Conservation (phyloP, 2,329 filamentous ascomycete genomes). For the Tolypocladium tundrense region DNA sequence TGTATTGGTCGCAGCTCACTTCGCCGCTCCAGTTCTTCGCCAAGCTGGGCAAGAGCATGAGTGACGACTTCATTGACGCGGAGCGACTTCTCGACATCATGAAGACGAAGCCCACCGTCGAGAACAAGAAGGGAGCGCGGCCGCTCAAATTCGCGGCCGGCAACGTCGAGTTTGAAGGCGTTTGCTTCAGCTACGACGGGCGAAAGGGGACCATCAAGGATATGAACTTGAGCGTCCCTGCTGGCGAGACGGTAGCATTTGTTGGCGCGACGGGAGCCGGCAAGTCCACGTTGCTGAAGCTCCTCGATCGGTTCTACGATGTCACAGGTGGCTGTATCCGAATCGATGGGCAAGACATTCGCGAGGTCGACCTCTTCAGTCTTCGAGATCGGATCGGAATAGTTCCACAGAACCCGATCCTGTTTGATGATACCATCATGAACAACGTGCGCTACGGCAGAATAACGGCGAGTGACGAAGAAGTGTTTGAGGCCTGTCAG, state of each 20-base stretch:
- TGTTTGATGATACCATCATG: slow-evolving; percentile 49
- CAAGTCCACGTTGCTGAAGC: slow-evolving; percentile 47
- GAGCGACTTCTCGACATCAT: slow-evolving; percentile 49
- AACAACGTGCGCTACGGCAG: slow-evolving; percentile 49
- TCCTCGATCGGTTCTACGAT: slow-evolving; percentile 51
- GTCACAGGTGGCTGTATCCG: slow-evolving; percentile 40
- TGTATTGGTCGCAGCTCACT: slow-evolving; percentile 66
- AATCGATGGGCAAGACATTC: slow-evolving; percentile 48
- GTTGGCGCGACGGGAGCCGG: slow-evolving; percentile 51
- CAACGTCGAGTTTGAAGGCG: slow-evolving; percentile 42
- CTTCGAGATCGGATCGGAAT: slow-evolving; percentile 44
- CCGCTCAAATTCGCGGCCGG: slow-evolving; percentile 41
- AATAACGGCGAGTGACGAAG: slow-evolving; percentile 42
- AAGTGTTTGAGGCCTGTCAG: slow-evolving; percentile 43
- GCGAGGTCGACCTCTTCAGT: slow-evolving; percentile 40
- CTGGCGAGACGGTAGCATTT: slow-evolving; percentile 47
- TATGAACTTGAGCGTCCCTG: slow-evolving; percentile 38
- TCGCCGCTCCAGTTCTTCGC: slow-evolving; percentile 62
- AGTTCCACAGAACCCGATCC: slow-evolving; percentile 43
- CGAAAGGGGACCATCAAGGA: slow-evolving; percentile 47
- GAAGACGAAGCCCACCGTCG: slow-evolving; percentile 44
- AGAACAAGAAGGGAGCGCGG: slow-evolving; percentile 39
- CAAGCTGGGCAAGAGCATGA: slow-evolving; percentile 43
- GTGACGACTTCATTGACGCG: slow-evolving; percentile 46
- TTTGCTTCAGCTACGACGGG: slow-evolving; percentile 50